Base-by-base conservation (phyloP, 208 protist species). In the Tritrichomonas foetus region DNA sequence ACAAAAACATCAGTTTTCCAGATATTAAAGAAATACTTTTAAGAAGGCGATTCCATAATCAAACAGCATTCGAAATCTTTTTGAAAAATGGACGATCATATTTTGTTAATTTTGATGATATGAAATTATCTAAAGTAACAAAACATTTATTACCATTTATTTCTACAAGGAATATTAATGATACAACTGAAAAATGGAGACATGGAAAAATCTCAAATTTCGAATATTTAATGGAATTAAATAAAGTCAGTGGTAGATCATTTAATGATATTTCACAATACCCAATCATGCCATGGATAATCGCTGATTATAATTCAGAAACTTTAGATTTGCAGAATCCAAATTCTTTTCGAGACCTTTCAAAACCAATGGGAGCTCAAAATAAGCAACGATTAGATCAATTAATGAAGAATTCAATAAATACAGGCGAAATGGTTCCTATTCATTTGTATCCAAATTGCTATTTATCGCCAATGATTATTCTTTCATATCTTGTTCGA, bases 181-280 rank as follows among this genome's bases (percentile, higher is more conserved):
- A 47, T 9, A 33, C 25, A 53, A 82, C 41, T 9, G 3, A 50
- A 53, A 13, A 53, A n/a, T 82, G 74, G 74, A 0, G 13, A 16
- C 0, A 82, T 53, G 5, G n/a, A 33, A 2, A 82, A 27, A 53
- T 82, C 11, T 82, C 74, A 1, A 82, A 49, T 5, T 82, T 82
- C 27, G 74, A 82, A 25, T 82, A 82, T 82, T 27, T 82, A 53
- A 53, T 82, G 5, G 25, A 30, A 13, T 53, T 82, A 30, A 82
- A 82, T 53, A 8, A 53, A 41, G 8, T 47, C 3, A 13, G 25
- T 39, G 41, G 74, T 50, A 49, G 74, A 27, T 33, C 74, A 20
- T 82, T 82, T 94, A 99, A 98, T 95, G 98, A 99, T 96, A 94
- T 99, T 27, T 98, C 97, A 13, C 98, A 99, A 96, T 96, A 96